A percentile compares a stretch with the other conserved stretches of the same genome.
Conservation (phyloP, 2,329 filamentous ascomycete genomes). For the Monilinia laxa region DNA sequence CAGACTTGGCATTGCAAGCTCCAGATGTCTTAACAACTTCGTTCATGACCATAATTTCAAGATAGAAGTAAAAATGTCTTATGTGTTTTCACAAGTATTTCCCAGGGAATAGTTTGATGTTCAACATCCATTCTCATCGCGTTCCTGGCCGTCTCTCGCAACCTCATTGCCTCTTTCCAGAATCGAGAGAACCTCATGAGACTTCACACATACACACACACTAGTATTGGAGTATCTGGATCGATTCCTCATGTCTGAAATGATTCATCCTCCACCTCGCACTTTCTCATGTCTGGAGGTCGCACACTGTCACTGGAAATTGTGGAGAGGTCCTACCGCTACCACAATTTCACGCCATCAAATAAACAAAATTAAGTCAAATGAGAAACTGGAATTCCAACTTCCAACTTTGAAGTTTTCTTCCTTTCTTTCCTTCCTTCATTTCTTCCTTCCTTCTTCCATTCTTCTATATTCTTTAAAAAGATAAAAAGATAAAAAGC, state of each 20-base stretch:
- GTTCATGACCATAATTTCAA: neutral
- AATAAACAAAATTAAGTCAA: constrained; percentile 1
- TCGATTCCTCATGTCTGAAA: neutral
- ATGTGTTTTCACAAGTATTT: neutral
- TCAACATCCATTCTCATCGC: neutral
- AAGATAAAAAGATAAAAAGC: too few relatives aligned
- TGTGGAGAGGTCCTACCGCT: neutral
- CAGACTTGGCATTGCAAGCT: neutral
- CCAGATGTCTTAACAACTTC: too few relatives aligned
- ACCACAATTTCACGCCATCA: constrained; percentile 1
- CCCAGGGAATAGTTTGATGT: neutral
- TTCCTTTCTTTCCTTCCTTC: too few relatives aligned
- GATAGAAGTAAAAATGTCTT: neutral
- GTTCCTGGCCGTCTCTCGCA: neutral
- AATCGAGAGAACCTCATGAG: neutral
- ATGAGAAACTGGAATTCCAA: neutral
- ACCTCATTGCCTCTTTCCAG: neutral
- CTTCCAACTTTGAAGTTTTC: too few relatives aligned
- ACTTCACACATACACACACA: neutral
- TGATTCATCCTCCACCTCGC: constrained; percentile 3
- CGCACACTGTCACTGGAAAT: neutral
- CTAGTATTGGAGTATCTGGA: neutral
- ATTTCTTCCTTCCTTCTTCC: neutral
- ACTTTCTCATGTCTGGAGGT: constrained; percentile 4
- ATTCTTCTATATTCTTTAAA: neutral